A percentile compares a stretch with the other conserved stretches of the same genome.
Evolutionary conservation across 805 yeast genomes (phyloP).

Genomic region (Hanseniaspora thailandica): DNA sequence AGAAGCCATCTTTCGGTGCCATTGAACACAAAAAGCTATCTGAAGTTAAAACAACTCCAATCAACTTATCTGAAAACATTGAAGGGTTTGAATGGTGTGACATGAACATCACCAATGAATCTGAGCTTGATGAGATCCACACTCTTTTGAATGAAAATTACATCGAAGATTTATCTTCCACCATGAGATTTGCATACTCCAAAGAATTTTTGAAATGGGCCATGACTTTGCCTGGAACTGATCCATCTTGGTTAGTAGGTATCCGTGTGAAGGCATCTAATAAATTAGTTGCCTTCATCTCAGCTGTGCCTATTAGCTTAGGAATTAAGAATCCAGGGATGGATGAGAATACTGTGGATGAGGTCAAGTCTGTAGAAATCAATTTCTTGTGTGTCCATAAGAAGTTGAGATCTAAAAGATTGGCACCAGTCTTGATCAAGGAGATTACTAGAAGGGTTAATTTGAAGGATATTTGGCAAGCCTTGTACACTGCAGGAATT

Average conservation of each 20-base stretch:
- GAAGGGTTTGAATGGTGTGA: conserved; percentile 83
- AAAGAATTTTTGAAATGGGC: conserved; percentile 85
- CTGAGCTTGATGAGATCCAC: conserved; percentile 56
- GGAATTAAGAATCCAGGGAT: conserved; percentile 45
- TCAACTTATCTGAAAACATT: conserved; percentile 42
- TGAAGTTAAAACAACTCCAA: conserved; percentile 61
- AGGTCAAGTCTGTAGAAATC: conserved; percentile 65
- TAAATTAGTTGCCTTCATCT: conserved; percentile 80
- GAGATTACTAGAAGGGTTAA: conserved; percentile 92
- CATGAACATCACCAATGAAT: conserved; percentile 41
- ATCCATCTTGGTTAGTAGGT: conserved; percentile 80
- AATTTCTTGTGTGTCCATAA: conserved; percentile 92
- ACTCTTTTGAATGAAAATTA: conserved; percentile 74
- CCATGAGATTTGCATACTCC: conserved; percentile 82
- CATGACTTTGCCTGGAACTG: conserved; percentile 86
- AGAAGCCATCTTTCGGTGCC: conserved; percentile 42
- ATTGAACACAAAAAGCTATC: conserved; percentile 39
- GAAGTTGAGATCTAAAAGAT: conserved; percentile 80
- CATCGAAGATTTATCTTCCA: conserved; percentile 87
- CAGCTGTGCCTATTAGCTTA: conserved; percentile 73
- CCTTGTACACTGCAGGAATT: conserved; percentile 85
- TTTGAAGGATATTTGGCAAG: conserved; percentile 80
- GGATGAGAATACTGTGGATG: conserved; percentile 20
- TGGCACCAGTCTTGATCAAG: conserved; percentile 86
- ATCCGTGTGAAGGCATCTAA: conserved; percentile 70